phyloP scores from a whole-genome alignment of 352 stramenopile species.

The Globisporangium solare region DNA sequence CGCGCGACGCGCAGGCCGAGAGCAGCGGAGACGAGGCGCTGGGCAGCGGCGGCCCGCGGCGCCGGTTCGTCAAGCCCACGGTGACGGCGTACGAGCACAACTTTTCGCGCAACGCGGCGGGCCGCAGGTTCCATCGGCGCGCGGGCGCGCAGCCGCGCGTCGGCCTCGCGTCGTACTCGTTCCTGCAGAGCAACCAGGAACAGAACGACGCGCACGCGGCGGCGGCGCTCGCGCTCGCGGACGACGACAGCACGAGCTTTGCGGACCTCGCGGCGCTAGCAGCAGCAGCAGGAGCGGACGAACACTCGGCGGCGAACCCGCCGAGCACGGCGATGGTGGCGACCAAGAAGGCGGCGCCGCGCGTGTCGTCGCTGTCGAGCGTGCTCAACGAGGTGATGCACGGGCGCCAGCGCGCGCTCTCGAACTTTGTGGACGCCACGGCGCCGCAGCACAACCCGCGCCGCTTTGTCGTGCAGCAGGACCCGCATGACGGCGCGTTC shows the following conservation, averaged over 20 bases:
- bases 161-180: constrained; percentile 15
- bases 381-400: constrained; percentile 47
- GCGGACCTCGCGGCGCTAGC: neutral
- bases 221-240: too few relatives aligned
- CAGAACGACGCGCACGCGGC: too few relatives aligned
- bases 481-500: constrained; percentile 27
- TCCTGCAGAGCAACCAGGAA: neutral
- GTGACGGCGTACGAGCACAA: constrained; percentile 44
- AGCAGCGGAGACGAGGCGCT: neutral
- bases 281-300: neutral
- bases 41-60: constrained; percentile 17
- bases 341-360: constrained; percentile 4
- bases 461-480: constrained; percentile 35
- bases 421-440: constrained; percentile 40
- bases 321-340: neutral
- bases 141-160: constrained; percentile 4
- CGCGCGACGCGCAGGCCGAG: too few relatives aligned
- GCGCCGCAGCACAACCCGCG: constrained; percentile 21
- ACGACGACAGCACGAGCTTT: constrained; percentile 8
- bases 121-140: constrained; percentile 7
- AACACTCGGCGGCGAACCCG: neutral
- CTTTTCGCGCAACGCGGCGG: constrained; percentile 27
- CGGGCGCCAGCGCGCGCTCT: constrained; percentile 29
- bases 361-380: constrained; percentile 47
- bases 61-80: constrained; percentile 47